Evolutionary conservation across 2,329 filamentous ascomycete species (phyloP).

Genomic region (Phoma herbarum): DNA sequence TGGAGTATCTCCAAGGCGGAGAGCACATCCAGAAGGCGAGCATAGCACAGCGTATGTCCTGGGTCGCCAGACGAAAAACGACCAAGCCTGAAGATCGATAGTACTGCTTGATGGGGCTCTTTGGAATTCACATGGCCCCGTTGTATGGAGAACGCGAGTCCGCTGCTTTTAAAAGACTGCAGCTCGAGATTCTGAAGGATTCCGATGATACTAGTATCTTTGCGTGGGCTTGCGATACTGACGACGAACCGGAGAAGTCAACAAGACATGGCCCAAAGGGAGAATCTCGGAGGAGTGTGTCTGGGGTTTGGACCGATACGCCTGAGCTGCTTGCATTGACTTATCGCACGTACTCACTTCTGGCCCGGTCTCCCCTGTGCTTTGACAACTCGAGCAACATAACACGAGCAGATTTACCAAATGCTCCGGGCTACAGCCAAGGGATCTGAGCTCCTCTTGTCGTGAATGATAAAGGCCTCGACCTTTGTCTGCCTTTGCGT

Average conservation of each 20-base stretch:
- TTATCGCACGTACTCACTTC: not conserved
- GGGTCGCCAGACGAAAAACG: conserved; percentile 25
- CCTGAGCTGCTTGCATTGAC: no score
- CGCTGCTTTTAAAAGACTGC: not conserved
- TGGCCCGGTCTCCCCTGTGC: not conserved
- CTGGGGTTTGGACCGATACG: not conserved
- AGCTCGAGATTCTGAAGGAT: not conserved
- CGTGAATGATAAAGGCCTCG: not conserved
- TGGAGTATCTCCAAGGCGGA: not conserved
- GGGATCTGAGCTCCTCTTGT: not conserved
- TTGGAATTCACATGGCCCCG: conserved; percentile 24
- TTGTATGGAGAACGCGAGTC: conserved; percentile 23
- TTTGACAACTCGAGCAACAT: not conserved
- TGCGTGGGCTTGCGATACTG: not conserved
- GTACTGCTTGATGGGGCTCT: conserved; percentile 31
- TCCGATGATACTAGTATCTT: not conserved
- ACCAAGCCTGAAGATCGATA: conserved; percentile 25
- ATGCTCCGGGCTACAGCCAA: not conserved
- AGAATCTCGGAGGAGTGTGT: not conserved
- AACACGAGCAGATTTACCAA: not conserved
- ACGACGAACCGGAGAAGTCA: not conserved
- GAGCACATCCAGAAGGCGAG: not conserved
- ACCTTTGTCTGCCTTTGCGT: not conserved
- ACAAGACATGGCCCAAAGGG: no score
- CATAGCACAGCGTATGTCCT: conserved; percentile 18